Conservation (phyloP, 192 early-diverging fungal species). For the Haplosporangium gracile region DNA sequence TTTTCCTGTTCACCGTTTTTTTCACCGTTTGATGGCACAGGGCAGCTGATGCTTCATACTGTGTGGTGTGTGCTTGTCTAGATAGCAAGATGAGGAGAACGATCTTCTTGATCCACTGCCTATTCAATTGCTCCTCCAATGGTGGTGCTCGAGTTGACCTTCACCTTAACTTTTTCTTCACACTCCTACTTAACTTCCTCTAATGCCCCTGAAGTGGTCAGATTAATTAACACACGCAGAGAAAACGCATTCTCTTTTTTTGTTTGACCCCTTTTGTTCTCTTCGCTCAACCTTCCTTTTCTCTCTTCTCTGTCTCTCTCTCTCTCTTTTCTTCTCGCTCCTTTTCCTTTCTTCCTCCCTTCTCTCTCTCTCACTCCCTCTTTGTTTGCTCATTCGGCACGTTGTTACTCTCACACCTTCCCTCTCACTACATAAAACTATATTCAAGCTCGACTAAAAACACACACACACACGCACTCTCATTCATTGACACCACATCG, state of each 20-base stretch:
- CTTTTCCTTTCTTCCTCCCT: neutral
- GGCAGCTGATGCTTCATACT: no score
- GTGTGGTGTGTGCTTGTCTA: no score
- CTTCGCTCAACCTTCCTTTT: neutral
- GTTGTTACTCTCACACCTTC: neutral
- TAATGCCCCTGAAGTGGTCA: slow-evolving; percentile 2
- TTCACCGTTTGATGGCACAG: neutral
- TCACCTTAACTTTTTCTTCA: neutral
- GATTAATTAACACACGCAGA: neutral
- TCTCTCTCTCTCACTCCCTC: neutral
- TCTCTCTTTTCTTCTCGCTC: slow-evolving; percentile 9
- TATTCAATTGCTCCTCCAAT: neutral
- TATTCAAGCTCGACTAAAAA: neutral
- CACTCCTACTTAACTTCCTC: neutral
- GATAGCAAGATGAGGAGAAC: no score
- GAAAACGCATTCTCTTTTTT: neutral
- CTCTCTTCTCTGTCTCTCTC: neutral
- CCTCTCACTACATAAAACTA: neutral
- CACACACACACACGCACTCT: neutral
- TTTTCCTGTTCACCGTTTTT: neutral
- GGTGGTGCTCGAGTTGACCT: no score
- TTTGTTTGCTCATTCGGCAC: neutral
- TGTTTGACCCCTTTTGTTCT: neutral
- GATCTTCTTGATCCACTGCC: no score
- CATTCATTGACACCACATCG: neutral